These are phyloP conservation scores for Berberis thunbergii DNA, from an alignment of 164 flowering plant genomes.

Conservation along the genomic window DNA sequence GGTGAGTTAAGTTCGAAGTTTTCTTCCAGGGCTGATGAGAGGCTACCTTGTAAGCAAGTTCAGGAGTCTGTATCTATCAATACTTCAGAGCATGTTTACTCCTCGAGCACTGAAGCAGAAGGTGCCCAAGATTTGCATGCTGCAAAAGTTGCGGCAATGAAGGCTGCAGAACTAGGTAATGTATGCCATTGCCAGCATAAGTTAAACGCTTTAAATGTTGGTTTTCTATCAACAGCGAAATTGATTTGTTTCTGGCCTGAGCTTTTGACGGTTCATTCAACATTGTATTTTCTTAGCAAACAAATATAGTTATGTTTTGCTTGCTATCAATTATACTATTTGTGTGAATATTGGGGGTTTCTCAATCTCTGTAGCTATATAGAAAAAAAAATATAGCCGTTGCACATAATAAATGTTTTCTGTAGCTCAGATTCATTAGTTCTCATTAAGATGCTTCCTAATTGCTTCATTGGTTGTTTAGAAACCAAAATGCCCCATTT, in stretches of 20 bases:
- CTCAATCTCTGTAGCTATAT: too few species aligned
- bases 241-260: neutral
- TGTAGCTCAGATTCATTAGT: too few species aligned
- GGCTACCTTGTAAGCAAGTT: neutral
- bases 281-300: too few species aligned
- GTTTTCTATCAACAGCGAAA: neutral
- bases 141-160: constrained; percentile 90
- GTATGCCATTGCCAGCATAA: neutral
- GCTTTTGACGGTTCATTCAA: too few species aligned
- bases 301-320: too few species aligned
- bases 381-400: too few species aligned
- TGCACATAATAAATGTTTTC: too few species aligned
- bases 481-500: too few species aligned
- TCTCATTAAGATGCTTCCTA: too few species aligned
- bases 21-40: neutral
- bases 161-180: constrained; percentile 88
- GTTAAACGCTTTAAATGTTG: neutral
- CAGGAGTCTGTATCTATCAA: neutral
- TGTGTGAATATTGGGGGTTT: too few species aligned
- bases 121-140: constrained; percentile 50
- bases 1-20: constrained; percentile 4
- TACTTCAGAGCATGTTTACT: constrained; percentile 12
- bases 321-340: too few species aligned
- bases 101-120: constrained; percentile 26
- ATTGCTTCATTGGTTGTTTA: too few species aligned